Conservation (phyloP, 768 basidiomycete species). For the Boletus reticulatus region DNA sequence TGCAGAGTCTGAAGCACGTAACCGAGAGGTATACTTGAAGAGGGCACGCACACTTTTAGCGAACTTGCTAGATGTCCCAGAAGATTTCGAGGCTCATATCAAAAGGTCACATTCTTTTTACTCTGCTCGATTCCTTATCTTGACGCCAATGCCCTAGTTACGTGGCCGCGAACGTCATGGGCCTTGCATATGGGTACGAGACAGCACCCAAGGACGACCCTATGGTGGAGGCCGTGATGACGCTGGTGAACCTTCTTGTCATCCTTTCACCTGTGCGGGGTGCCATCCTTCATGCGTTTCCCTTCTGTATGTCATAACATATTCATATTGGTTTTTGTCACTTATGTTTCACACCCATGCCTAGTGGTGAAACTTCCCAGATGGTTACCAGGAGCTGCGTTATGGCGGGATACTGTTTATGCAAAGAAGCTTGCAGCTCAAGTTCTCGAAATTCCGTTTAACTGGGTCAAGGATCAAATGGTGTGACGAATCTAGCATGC, state of each 20-base stretch:
- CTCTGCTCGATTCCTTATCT: too few species aligned
- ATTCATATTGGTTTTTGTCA: background rate
- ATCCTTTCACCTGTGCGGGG: conserved; percentile 19
- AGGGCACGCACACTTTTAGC: conserved; percentile 20
- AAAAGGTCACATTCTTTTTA: conserved; percentile 10
- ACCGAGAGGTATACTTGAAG: conserved; percentile 20
- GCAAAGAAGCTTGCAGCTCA: conserved; percentile 13
- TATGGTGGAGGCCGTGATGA: conserved; percentile 17
- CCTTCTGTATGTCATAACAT: conserved; percentile 17
- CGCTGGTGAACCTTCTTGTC: conserved; percentile 18
- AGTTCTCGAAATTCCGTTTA: conserved; percentile 24
- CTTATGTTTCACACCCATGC: background rate
- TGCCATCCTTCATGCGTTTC: conserved; percentile 21
- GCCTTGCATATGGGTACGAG: conserved; percentile 26
- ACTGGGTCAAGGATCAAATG: conserved; percentile 24
- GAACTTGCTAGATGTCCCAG: conserved; percentile 21
- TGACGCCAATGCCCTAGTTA: conserved; percentile 9
- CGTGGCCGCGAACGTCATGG: conserved; percentile 26
- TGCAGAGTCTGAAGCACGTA: conserved; percentile 17
- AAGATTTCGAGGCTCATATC: conserved; percentile 23
- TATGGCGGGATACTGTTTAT: conserved; percentile 17
- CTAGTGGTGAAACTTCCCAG: conserved; percentile 22
- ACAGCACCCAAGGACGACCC: conserved; percentile 16
- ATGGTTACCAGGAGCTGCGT: conserved; percentile 24
- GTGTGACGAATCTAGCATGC: conserved; percentile 5